Conservation (phyloP, 2,329 filamentous ascomycete species). For the Diaporthe sp. region DNA sequence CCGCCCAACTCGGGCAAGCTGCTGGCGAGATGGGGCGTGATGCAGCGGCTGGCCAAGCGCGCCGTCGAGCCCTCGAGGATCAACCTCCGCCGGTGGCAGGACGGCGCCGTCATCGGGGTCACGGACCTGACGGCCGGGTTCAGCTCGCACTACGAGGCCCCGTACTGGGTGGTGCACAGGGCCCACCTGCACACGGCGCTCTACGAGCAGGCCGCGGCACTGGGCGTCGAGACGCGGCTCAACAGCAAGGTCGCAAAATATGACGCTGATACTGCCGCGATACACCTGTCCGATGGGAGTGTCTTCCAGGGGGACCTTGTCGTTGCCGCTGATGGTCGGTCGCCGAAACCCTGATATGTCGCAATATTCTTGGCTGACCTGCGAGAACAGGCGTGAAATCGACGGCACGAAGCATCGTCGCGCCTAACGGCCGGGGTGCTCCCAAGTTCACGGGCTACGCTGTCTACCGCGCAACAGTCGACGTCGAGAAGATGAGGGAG, state of each 20-base stretch:
- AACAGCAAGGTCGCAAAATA: conserved; percentile 45
- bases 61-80: conserved; percentile 51
- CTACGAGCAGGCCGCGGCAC: conserved; percentile 45
- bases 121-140: conserved; percentile 52
- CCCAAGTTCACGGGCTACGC: conserved; percentile 54
- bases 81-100: conserved; percentile 53
- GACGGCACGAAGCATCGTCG: conserved; percentile 44
- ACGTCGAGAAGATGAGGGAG: conserved; percentile 53
- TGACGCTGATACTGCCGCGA: conserved; percentile 43
- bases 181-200: conserved; percentile 51
- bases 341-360: too few relatives aligned
- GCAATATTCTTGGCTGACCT: too few relatives aligned
- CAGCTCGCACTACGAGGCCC: conserved; percentile 47
- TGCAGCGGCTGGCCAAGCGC: conserved; percentile 46
- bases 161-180: conserved; percentile 52
- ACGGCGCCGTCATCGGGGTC: conserved; percentile 50
- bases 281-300: conserved; percentile 46
- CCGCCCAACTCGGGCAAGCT: conserved; percentile 53
- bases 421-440: conserved; percentile 36
- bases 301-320: conserved; percentile 50
- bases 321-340: conserved; percentile 56
- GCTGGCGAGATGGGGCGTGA: conserved; percentile 51
- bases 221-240: conserved; percentile 47
- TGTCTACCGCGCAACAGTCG: conserved; percentile 58
- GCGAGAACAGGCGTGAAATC: conserved; percentile 50